Conservation (phyloP, 192 early-diverging fungal species). For the Rhizophagus clarus region DNA sequence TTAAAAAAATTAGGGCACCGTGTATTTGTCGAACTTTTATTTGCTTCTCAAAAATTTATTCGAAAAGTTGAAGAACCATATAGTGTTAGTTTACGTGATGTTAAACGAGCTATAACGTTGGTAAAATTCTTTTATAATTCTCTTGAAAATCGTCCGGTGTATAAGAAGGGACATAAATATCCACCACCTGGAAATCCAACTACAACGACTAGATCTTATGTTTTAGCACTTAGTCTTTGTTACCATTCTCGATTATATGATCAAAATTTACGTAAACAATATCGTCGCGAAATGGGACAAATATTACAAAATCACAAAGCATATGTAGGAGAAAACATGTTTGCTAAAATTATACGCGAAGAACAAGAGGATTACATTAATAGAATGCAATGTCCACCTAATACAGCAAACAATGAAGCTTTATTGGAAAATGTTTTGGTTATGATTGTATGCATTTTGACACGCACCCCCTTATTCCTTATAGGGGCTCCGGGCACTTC, state of each 20-base stretch:
- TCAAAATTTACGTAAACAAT: not conserved
- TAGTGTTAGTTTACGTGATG: slow-evolving; percentile 32
- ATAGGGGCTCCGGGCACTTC: slow-evolving; percentile 30
- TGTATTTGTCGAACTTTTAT: not conserved
- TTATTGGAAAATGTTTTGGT: slow-evolving; percentile 18
- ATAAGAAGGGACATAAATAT: not conserved
- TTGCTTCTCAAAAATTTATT: slow-evolving; percentile 30
- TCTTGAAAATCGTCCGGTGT: not conserved
- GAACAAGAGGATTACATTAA: slow-evolving; percentile 29
- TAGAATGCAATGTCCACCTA: not conserved
- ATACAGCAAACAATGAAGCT: slow-evolving; percentile 8
- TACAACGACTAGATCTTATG: not conserved
- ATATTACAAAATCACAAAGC: slow-evolving; percentile 17
- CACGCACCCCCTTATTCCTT: slow-evolving; percentile 22
- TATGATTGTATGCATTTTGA: slow-evolving; percentile 34
- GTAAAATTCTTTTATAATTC: not conserved
- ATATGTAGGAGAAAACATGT: not conserved
- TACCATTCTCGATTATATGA: not conserved
- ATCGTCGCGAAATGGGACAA: not conserved
- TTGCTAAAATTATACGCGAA: not conserved
- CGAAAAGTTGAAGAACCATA: slow-evolving; percentile 17
- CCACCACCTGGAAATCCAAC: not conserved
- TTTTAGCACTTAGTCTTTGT: slow-evolving; percentile 18
- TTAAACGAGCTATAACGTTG: slow-evolving; percentile 17
- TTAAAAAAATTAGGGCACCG: not conserved